A percentile compares a stretch with the other conserved stretches of the same genome.
These are phyloP conservation scores for Colletotrichum sp. DNA, from an alignment of 2,329 filamentous ascomycete genomes.

Conservation along the genomic window DNA sequence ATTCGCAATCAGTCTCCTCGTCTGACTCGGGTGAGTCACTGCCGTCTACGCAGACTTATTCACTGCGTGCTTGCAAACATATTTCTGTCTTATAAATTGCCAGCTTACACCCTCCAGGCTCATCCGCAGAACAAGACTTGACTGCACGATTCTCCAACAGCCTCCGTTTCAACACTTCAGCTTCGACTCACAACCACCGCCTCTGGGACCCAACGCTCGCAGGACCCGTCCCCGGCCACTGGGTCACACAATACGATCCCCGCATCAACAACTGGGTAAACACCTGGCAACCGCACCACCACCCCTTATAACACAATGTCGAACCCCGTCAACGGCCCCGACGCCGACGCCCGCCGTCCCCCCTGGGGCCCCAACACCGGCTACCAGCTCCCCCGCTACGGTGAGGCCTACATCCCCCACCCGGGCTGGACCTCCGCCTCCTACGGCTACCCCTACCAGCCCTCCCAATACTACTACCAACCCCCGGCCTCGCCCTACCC, in stretches of 20 bases:
- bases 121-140: background rate
- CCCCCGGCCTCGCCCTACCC: background rate
- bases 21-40: conserved; percentile 16
- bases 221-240: conserved; percentile 36
- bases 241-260: conserved; percentile 26
- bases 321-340: conserved; percentile 44
- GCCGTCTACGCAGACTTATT: background rate
- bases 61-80: background rate
- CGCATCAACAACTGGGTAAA: conserved; percentile 29
- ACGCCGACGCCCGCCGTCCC: conserved; percentile 36
- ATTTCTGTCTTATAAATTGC: background rate
- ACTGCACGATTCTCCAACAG: background rate
- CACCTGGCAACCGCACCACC: conserved; percentile 36
- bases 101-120: background rate
- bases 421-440: conserved; percentile 25
- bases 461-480: conserved; percentile 36
- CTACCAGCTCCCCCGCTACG: conserved; percentile 35
- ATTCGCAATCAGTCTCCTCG: background rate
- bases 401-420: conserved; percentile 43
- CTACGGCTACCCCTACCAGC: conserved; percentile 28
- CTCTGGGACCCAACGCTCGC: conserved; percentile 32
- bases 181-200: background rate
- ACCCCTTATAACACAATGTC: conserved; percentile 12
- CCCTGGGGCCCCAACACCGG: conserved; percentile 30
- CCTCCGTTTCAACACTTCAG: background rate